Evolutionary conservation across 345 rosid genomes (phyloP), one percentile per base, ranked within the genome.

Genomic region (Arabidopsis arenosa): DNA sequence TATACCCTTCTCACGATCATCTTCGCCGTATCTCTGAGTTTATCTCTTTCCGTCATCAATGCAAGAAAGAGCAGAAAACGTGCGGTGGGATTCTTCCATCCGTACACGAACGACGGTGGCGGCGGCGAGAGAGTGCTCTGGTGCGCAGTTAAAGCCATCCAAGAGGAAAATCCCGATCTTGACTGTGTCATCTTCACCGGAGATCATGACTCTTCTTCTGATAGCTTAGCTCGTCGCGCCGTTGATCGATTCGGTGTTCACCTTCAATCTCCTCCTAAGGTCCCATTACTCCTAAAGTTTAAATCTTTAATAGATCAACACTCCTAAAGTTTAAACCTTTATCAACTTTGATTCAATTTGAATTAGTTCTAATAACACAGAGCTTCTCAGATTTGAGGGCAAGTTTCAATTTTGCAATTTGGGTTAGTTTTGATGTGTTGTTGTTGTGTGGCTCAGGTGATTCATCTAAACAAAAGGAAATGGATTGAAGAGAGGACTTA

Each of bases 71-170:
- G 45, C 73, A 71, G 82, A 30, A 80, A 77, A 65, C 74, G 49
- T n/a, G 88, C 97, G 1, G 97, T 89, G 39, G 97, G 83, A 1
- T 94, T 92, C 87, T 92, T 94, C 84, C 98, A 94, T 57, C 98
- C 97, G 1, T 90, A 83, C 87, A 90, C 97, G 21, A 90, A 94
- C 82, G 98, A 92, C 76, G 98, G 97, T 14, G 98, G 98, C 33
- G 97, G 98, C 61, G 96, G 98, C 8, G 98, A 94, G 81, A 80
- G 98, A 73, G 98, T 92, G 36, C 89, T 94, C 40, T 94, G 98
- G 98, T 94, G 96, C 76, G 90, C 98, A 15, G 93, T 92, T 55
- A 92, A 83, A 86, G 96, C 97, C 13, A 84, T 94, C 68, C 97
- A 94, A 71, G 97, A 94, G 51, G 92, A 87, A 60, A 66, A 14